Evolutionary conservation across 2,329 filamentous ascomycete species (phyloP).

Genomic region (Calonectria multiphialidica): DNA sequence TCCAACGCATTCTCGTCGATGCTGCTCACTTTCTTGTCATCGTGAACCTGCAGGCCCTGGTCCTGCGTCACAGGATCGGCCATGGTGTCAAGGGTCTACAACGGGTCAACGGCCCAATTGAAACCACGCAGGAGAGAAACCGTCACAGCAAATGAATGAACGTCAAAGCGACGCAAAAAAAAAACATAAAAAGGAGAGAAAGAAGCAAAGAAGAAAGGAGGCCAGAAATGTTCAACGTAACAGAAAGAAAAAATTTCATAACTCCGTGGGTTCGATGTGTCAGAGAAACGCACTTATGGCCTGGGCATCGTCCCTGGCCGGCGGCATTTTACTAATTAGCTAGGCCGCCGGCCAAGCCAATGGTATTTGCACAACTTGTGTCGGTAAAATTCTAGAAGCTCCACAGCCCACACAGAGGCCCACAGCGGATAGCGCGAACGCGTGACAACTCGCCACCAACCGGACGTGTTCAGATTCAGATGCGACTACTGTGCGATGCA

Average conservation of each 20-base stretch:
- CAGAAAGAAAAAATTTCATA: conserved; percentile 9
- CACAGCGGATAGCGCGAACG: background rate
- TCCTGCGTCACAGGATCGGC: background rate
- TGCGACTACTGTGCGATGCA: too few species aligned
- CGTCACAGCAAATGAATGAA: background rate
- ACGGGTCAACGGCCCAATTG: background rate
- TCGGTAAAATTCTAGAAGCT: background rate
- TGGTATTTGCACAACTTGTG: background rate
- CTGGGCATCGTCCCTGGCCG: background rate
- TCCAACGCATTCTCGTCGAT: background rate
- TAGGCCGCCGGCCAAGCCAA: background rate
- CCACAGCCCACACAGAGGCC: background rate
- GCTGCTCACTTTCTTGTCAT: background rate
- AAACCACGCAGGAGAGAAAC: background rate
- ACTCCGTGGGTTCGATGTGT: conserved; percentile 5
- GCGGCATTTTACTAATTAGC: background rate
- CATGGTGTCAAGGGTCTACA: background rate
- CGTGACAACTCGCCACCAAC: background rate
- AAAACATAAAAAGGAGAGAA: background rate
- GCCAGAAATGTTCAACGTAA: background rate
- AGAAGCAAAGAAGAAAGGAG: background rate
- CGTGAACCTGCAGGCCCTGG: background rate
- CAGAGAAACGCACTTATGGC: conserved; percentile 9
- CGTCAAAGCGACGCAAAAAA: background rate
- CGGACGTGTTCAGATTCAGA: too few species aligned